Conservation (phyloP, 2,329 filamentous ascomycete genomes). For the Diaporthe amygdali region DNA sequence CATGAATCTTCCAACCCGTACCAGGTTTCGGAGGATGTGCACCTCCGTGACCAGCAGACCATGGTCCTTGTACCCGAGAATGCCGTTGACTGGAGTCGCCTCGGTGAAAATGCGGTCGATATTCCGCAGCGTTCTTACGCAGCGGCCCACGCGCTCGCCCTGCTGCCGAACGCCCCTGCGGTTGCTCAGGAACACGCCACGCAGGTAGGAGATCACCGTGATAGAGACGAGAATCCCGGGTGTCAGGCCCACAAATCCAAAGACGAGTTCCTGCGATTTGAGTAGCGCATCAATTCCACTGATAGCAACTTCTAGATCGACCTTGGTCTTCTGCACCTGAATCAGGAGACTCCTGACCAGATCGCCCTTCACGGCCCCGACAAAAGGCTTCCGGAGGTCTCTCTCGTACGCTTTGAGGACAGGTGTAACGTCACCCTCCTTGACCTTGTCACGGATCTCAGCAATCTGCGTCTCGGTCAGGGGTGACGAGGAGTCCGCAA, state of each 20-base stretch:
- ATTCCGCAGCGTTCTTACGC: slow-evolving; percentile 81
- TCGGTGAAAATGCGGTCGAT: slow-evolving; percentile 81
- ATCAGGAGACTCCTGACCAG: slow-evolving; percentile 90
- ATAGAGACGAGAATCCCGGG: slow-evolving; percentile 90
- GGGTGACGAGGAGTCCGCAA: slow-evolving; percentile 56
- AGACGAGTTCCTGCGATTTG: slow-evolving; percentile 95
- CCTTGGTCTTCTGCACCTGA: slow-evolving; percentile 98
- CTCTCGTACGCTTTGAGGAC: slow-evolving; percentile 91
- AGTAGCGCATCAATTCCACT: slow-evolving; percentile 93
- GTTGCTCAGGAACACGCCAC: slow-evolving; percentile 72
- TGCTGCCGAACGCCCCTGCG: slow-evolving; percentile 71
- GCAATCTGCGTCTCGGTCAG: slow-evolving; percentile 70
- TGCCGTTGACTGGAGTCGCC: slow-evolving; percentile 69
- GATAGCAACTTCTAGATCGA: slow-evolving; percentile 95
- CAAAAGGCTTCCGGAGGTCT: slow-evolving; percentile 81
- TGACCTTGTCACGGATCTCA: slow-evolving; percentile 78
- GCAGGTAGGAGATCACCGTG: slow-evolving; percentile 74
- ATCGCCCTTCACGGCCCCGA: slow-evolving; percentile 84
- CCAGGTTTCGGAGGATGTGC: slow-evolving; percentile 77
- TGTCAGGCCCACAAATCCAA: slow-evolving; percentile 94
- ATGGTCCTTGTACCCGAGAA: slow-evolving; percentile 90
- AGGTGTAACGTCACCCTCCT: slow-evolving; percentile 90
- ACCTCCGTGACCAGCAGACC: slow-evolving; percentile 90
- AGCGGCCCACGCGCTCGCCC: slow-evolving; percentile 66
- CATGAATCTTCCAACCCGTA: slow-evolving; percentile 61